phyloP scores from a whole-genome alignment of 2,329 filamentous ascomycete genomes.

The Cercospora nicotianae region DNA sequence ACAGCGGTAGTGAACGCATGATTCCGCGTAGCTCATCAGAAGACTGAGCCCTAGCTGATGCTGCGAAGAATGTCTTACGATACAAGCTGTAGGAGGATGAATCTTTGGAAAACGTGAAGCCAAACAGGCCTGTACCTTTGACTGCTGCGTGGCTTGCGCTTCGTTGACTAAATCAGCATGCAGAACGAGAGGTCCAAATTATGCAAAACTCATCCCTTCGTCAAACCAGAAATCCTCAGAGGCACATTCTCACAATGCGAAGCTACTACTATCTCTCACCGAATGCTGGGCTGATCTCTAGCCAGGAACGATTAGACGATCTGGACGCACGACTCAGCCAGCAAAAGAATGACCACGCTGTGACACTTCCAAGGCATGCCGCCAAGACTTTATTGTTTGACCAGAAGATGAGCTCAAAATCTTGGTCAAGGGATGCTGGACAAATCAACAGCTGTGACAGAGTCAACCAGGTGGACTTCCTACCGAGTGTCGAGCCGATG shows the following conservation, averaged over 20 bases:
- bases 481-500: neutral
- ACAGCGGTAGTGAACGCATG: conserved; percentile 14
- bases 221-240: too few species aligned
- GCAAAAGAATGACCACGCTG: neutral
- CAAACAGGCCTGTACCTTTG: neutral
- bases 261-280: neutral
- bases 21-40: neutral
- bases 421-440: neutral
- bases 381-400: neutral
- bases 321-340: neutral
- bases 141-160: neutral
- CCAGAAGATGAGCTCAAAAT: neutral
- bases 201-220: too few species aligned
- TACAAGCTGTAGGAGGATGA: neutral
- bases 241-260: neutral
- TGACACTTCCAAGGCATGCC: neutral
- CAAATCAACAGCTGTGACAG: neutral
- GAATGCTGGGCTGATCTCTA: neutral
- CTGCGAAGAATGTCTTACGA: neutral
- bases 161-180: neutral
- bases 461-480: neutral
- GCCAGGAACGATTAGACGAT: neutral
- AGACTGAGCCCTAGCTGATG: neutral
- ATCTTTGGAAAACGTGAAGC: neutral
- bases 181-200: too few species aligned